These are phyloP conservation scores for Phlyctochytrium arcticum DNA, from an alignment of 192 early-diverging fungal species.

Conservation along the genomic window DNA sequence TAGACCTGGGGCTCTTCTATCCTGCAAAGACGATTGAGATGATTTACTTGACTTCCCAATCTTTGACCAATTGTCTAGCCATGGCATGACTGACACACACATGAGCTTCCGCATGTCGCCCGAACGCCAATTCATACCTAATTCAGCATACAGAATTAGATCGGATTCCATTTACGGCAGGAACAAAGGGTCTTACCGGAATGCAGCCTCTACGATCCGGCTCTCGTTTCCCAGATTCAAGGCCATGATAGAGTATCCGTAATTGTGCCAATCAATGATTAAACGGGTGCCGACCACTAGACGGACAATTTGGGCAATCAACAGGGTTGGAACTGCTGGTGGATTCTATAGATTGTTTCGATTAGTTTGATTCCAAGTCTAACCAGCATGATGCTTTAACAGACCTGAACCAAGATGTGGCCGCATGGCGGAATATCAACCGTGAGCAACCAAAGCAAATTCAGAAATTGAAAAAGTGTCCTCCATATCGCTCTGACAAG, in stretches of 20 bases:
- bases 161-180: too few species aligned
- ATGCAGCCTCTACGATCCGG: constrained; percentile 51
- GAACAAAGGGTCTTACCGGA: constrained; percentile 36
- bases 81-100: constrained; percentile 84
- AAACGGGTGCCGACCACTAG: constrained; percentile 64
- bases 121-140: constrained; percentile 62
- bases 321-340: constrained; percentile 87
- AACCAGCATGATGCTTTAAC: too few species aligned
- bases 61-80: too few species aligned
- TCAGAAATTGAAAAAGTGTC: constrained; percentile 52
- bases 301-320: constrained; percentile 66
- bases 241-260: constrained; percentile 83
- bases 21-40: too few species aligned
- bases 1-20: neutral
- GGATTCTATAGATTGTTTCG: constrained; percentile 78
- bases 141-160: constrained; percentile 1
- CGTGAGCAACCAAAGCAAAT: constrained; percentile 61
- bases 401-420: constrained; percentile 40
- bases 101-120: constrained; percentile 69
- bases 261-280: constrained; percentile 98
- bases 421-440: constrained; percentile 54
- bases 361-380: too few species aligned
- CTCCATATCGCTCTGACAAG: constrained; percentile 66
- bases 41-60: too few species aligned
- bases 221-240: constrained; percentile 58